Evolutionary conservation across 495 filamentous ascomycete species (phyloP).

Genomic region (Pyrenula aspistea): DNA sequence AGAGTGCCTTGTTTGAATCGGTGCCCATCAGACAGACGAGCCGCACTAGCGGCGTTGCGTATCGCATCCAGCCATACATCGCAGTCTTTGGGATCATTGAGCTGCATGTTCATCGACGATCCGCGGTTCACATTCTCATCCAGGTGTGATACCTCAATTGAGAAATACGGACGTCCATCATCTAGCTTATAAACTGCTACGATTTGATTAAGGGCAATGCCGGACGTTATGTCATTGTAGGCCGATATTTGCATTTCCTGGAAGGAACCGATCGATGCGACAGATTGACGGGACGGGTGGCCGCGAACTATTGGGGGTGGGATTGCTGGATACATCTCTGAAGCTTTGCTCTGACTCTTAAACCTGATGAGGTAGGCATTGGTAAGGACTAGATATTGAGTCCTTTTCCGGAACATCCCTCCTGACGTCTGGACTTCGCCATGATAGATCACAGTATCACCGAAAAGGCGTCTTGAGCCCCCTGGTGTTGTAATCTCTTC

Average conservation of each 20-base stretch:
- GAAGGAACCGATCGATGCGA: slow-evolving; percentile 46
- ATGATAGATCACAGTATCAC: slow-evolving; percentile 45
- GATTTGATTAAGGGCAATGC: slow-evolving; percentile 59
- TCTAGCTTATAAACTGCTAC: slow-evolving; percentile 72
- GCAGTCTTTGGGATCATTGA: slow-evolving; percentile 59
- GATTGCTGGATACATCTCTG: slow-evolving; percentile 50
- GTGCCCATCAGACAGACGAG: slow-evolving; percentile 37
- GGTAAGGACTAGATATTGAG: slow-evolving; percentile 85
- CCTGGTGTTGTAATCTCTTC: slow-evolving; percentile 11
- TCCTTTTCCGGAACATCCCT: slow-evolving; percentile 72
- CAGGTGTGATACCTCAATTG: slow-evolving; percentile 64
- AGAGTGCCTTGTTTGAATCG: slow-evolving; percentile 48
- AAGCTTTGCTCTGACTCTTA: slow-evolving; percentile 60
- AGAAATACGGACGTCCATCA: slow-evolving; percentile 64
- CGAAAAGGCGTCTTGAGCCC: slow-evolving; percentile 21
- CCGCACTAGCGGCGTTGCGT: slow-evolving; percentile 43
- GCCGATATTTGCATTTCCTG: slow-evolving; percentile 45
- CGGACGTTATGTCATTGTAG: slow-evolving; percentile 33
- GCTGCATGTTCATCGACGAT: slow-evolving; percentile 54
- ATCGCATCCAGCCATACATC: slow-evolving; percentile 66
- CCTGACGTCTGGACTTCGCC: slow-evolving; percentile 72
- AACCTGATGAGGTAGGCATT: slow-evolving; percentile 72
- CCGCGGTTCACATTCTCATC: slow-evolving; percentile 58
- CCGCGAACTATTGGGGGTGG: slow-evolving; percentile 27
- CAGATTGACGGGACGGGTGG: slow-evolving; percentile 37